Evolutionary conservation across 768 basidiomycete species (phyloP).

Genomic region (Boletus rubropictus): DNA sequence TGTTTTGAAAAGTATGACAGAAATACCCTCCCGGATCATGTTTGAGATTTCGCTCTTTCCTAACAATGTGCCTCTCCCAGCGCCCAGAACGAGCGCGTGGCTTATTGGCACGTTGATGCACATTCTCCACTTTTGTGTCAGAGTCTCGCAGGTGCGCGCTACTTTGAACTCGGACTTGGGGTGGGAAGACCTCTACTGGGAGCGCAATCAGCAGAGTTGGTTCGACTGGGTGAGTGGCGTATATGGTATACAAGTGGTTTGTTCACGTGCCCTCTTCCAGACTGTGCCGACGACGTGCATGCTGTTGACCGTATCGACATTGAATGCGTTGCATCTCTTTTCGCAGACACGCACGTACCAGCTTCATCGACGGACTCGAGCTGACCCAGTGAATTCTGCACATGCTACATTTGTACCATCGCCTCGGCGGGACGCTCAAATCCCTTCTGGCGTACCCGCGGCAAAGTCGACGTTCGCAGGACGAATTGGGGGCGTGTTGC

Average conservation of each 20-base stretch:
- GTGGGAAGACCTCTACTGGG: slow-evolving; percentile 76
- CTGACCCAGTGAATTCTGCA: slow-evolving; percentile 63
- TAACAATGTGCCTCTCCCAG: slow-evolving; percentile 70
- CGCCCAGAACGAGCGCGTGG: slow-evolving; percentile 58
- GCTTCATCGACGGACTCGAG: slow-evolving; percentile 46
- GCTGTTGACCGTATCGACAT: slow-evolving; percentile 47
- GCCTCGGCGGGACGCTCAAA: slow-evolving; percentile 18
- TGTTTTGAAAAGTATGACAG: slow-evolving; percentile 43
- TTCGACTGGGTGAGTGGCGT: slow-evolving; percentile 66
- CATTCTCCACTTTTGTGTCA: slow-evolving; percentile 58
- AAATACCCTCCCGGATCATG: slow-evolving; percentile 64
- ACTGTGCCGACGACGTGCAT: slow-evolving; percentile 59
- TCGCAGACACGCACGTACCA: slow-evolving; percentile 65
- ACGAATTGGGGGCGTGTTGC: slow-evolving; percentile 33
- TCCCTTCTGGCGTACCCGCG: slow-evolving; percentile 31
- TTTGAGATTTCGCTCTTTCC: slow-evolving; percentile 81
- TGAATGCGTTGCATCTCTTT: slow-evolving; percentile 64
- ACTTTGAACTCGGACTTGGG: slow-evolving; percentile 63
- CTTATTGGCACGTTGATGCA: slow-evolving; percentile 63
- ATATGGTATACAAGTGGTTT: slow-evolving; percentile 6
- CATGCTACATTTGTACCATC: slow-evolving; percentile 63
- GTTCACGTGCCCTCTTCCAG: slow-evolving; percentile 33
- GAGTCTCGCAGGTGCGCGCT: slow-evolving; percentile 50
- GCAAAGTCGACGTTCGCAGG: slow-evolving; percentile 40
- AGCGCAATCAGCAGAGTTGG: slow-evolving; percentile 60